Conservation (phyloP, 2,329 filamentous ascomycete species). For the Hymenotorrendiella dingleyae region DNA sequence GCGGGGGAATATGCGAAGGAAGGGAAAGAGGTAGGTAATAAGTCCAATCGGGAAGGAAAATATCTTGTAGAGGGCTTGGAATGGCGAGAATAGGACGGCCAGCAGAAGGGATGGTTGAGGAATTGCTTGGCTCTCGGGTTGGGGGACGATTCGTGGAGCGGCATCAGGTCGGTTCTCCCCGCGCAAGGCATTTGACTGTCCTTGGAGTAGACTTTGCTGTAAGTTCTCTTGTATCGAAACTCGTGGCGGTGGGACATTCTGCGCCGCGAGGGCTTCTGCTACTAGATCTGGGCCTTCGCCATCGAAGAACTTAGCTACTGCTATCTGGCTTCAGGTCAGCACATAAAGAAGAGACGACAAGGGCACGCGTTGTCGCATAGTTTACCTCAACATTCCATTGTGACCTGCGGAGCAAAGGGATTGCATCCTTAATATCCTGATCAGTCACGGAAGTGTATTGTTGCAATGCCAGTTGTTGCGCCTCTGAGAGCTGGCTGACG, state of each 20-base stretch:
- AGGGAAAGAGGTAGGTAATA: slow-evolving; percentile 52
- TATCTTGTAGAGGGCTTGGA: slow-evolving; percentile 70
- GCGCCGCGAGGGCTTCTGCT: slow-evolving; percentile 65
- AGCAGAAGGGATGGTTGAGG: slow-evolving; percentile 71
- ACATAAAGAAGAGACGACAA: too few species aligned
- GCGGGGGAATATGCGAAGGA: slow-evolving; percentile 63
- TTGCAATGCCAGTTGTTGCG: slow-evolving; percentile 77
- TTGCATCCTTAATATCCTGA: slow-evolving; percentile 69
- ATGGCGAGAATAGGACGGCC: slow-evolving; percentile 72
- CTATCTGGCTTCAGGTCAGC: too few species aligned
- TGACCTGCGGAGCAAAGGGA: slow-evolving; percentile 74
- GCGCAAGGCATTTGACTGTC: slow-evolving; percentile 24
- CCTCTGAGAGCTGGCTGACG: slow-evolving; percentile 63
- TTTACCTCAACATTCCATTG: slow-evolving; percentile 92
- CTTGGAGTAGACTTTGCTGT: slow-evolving; percentile 47
- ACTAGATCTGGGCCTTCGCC: slow-evolving; percentile 81
- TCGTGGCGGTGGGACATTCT: slow-evolving; percentile 55
- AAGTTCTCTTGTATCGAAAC: slow-evolving; percentile 68
- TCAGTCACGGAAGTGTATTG: slow-evolving; percentile 86
- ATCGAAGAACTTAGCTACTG: slow-evolving; percentile 96
- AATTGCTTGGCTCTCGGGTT: slow-evolving; percentile 56
- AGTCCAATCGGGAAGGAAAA: slow-evolving; percentile 60
- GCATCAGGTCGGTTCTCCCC: slow-evolving; percentile 45
- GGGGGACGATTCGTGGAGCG: slow-evolving; percentile 83
- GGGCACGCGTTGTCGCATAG: neutral